Evolutionary conservation across 495 filamentous ascomycete genomes (phyloP), one percentile per base, ranked within the genome.

Genomic region (Penicillium ucsense): DNA sequence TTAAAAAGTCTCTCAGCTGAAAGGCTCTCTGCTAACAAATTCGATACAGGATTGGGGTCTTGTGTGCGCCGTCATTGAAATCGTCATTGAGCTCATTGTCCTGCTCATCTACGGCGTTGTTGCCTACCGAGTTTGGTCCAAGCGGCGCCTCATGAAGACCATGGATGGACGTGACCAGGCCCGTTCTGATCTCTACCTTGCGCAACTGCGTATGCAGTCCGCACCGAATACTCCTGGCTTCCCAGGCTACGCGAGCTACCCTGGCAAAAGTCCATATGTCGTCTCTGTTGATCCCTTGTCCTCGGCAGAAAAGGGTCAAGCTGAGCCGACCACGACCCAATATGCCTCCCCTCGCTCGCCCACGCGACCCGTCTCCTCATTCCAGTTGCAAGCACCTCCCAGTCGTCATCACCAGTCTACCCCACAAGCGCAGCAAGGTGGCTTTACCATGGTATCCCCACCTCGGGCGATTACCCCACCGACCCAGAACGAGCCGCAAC

Each of bases 151-250:
- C 47, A 84, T 83, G 65, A 97, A 95, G 72, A 87, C 88, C 44
- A 97, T 99, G 91, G 86, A 95, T 65, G 70, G 84, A 58, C 90
- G 92, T 55, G 92, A 99, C 76, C 84, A 83, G 58, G 92, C 92
- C 54, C 85, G 92, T 48, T 87, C 83, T 54, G 89, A 95, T 61
- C 76, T 98, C 47, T 97, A 96, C 74, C 88, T 97, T 45, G 92
- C 91, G 39, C 92, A 97, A 60, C 81, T 97, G 5, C 88, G 86
- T 53, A 75, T 83, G 6, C 89, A 97, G 67, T 94, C 91, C 20
- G 89, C 89, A 8, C 90, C 90, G 44, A 96, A 97, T 72, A 95
- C 90, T 1, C 89, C 90, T 11, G 88, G 89, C 57, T 87, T 94
- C 68, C 56, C 68, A 32, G 57, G 56, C 45, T 62, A 60, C 50